A percentile compares a stretch with the other conserved stretches of the same genome.
Evolutionary conservation across 345 rosid species (phyloP).

Genomic region (Ceriops zippeliana): DNA sequence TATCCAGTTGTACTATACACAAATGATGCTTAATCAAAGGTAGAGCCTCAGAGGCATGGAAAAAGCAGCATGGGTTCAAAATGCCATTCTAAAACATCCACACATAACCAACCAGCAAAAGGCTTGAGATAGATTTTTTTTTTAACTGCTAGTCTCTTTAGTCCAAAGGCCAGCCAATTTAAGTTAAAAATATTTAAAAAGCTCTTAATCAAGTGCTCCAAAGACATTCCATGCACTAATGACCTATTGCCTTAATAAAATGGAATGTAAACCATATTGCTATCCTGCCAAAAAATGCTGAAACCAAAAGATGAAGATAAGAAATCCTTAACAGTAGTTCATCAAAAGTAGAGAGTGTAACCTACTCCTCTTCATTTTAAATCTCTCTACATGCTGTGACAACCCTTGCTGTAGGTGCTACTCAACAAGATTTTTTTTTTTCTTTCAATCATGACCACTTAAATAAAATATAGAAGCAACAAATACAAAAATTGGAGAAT

Average conservation of each 20-base stretch:
- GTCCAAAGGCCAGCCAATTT: background rate
- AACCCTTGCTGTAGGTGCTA: background rate
- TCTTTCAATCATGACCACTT: background rate
- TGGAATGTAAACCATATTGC: background rate
- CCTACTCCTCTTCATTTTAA: no score
- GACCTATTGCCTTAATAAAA: background rate
- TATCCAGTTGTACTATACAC: background rate
- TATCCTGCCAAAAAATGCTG: no score
- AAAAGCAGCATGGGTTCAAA: background rate
- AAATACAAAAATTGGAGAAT: background rate
- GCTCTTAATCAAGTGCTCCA: background rate
- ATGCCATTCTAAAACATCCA: no score
- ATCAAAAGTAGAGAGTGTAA: no score
- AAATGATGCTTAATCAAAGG: background rate
- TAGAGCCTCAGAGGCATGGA: background rate
- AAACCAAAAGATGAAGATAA: no score
- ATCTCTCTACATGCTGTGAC: background rate
- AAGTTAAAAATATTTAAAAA: background rate
- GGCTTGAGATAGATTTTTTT: no score
- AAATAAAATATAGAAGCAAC: background rate
- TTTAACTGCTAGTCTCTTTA: no score
- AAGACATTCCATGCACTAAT: background rate
- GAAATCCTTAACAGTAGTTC: no score
- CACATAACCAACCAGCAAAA: no score
- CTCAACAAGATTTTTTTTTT: background rate